phyloP scores from a whole-genome alignment of 2,329 filamentous ascomycete genomes.

The Exophiala spinifera region DNA sequence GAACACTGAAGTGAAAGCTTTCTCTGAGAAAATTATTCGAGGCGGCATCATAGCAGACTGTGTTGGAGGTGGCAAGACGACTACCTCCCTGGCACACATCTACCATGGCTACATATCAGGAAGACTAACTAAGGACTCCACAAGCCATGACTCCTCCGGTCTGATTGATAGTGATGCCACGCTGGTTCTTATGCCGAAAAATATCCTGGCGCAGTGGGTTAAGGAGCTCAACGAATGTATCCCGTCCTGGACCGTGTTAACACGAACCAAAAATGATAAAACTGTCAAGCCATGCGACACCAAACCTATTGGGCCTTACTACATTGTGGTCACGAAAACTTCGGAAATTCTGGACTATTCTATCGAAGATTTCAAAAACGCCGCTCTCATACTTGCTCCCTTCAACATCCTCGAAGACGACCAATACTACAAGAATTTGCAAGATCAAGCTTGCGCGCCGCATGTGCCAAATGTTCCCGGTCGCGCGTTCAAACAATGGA shows the following conservation, averaged over 20 bases:
- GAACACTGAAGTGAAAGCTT: constrained; percentile 53
- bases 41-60: constrained; percentile 64
- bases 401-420: constrained; percentile 48
- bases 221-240: constrained; percentile 50
- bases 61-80: constrained; percentile 66
- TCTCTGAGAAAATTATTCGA: constrained; percentile 39
- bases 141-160: not conserved
- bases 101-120: constrained; percentile 34
- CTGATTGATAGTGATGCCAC: constrained; percentile 49
- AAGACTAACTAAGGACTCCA: not conserved
- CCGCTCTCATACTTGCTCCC: constrained; percentile 56
- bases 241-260: not conserved
- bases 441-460: constrained; percentile 50
- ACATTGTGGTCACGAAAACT: constrained; percentile 45
- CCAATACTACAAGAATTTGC: constrained; percentile 50
- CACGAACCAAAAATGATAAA: not conserved
- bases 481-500: constrained; percentile 55
- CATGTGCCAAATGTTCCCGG: constrained; percentile 40
- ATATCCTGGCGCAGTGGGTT: constrained; percentile 58
- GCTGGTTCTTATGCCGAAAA: constrained; percentile 56
- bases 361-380: constrained; percentile 46
- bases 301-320: constrained; percentile 34
- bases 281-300: not conserved
- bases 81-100: constrained; percentile 57
- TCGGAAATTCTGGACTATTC: constrained; percentile 41